Evolutionary conservation across 2,329 filamentous ascomycete genomes (phyloP), one percentile per base, ranked within the genome.

Genomic region (Aspergillus clavatus): DNA sequence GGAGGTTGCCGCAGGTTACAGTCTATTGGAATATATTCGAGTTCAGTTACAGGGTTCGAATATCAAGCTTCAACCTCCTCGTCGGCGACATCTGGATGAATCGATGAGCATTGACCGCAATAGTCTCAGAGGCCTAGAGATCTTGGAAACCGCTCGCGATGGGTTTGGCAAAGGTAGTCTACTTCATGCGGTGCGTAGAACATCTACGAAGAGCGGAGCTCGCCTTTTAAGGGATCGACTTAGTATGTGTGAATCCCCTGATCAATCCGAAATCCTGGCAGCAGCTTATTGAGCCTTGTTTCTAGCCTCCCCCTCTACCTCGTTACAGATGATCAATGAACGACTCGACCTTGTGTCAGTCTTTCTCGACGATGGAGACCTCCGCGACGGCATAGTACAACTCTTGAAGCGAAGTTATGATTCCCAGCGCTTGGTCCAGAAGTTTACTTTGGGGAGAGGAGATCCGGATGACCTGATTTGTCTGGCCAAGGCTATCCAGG

Each of bases 71-170:
- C 89, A 94, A 63, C 83, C 88, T 36, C 93, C 93, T 2, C 72
- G 84, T 27, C 84, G 87, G 47, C 80, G 88, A 54, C 81, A 86
- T 53, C 77, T 80, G 41, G 75, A 87, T 60, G 81, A 94, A 50
- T 82, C 86, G 52, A 93, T 98, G 87, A 79, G 73, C 40, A 94
- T 98, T 54, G 93, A 98, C 70, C 90, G 86, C 62, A 95, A 90
- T 60, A 96, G 86, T 54, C 78, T 98, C 69, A 80, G 87, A 47
- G 88, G 90, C 1, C 76, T 98, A 4, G 93, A 98, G 66, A 87
- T 98, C 53, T 83, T 88, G 53, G 82, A 83, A 62, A 97, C 93
- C 0, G 82, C 95, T 40, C 80, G 86, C 39, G 91, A 97, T 57
- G 83, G 86, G 2, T 69, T 78, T 16, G 85, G 86, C 29, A 83